phyloP scores from a whole-genome alignment of 2,329 filamentous ascomycete species.

The Tetracladium maxilliforme region DNA sequence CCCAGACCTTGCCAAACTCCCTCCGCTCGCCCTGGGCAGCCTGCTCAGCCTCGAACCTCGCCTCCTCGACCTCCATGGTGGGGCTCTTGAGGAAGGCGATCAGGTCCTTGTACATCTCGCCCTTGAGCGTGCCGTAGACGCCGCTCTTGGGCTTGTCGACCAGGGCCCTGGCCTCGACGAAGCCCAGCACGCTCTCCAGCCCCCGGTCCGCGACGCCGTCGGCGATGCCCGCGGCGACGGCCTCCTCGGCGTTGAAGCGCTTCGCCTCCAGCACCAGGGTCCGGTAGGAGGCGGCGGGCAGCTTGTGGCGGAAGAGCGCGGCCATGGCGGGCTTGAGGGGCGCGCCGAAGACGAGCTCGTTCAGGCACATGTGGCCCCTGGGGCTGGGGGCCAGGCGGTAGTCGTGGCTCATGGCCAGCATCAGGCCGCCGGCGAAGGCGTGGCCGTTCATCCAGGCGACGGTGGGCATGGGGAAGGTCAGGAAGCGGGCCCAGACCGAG shows the following conservation, averaged over 20 bases:
- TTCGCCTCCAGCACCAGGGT: slow-evolving; percentile 59
- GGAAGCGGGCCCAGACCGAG: too few relatives aligned
- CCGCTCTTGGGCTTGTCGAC: slow-evolving; percentile 45
- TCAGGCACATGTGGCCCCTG: slow-evolving; percentile 63
- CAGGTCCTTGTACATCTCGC: slow-evolving; percentile 59
- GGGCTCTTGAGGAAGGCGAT: slow-evolving; percentile 40
- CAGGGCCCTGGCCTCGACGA: slow-evolving; percentile 45
- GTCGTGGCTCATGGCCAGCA: slow-evolving; percentile 71
- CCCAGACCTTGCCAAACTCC: slow-evolving; percentile 24
- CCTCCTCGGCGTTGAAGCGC: slow-evolving; percentile 47
- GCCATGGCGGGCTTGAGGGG: slow-evolving; percentile 63
- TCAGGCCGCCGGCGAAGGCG: slow-evolving; percentile 68
- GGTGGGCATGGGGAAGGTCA: slow-evolving; percentile 65
- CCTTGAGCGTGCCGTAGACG: slow-evolving; percentile 58
- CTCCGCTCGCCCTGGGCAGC: slow-evolving; percentile 22
- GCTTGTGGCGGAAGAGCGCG: slow-evolving; percentile 58
- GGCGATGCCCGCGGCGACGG: slow-evolving; percentile 51
- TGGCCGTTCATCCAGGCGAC: slow-evolving; percentile 69
- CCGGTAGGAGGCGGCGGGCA: slow-evolving; percentile 38
- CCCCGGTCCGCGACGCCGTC: slow-evolving; percentile 55
- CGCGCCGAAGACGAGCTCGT: slow-evolving; percentile 69
- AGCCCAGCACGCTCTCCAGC: slow-evolving; percentile 42
- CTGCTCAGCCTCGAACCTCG: slow-evolving; percentile 26
- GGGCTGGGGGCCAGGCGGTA: slow-evolving; percentile 63
- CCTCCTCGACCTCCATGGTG: slow-evolving; percentile 31